Evolutionary conservation across 805 yeast genomes (phyloP).

Genomic region (Metschnikowia dekortorum): DNA sequence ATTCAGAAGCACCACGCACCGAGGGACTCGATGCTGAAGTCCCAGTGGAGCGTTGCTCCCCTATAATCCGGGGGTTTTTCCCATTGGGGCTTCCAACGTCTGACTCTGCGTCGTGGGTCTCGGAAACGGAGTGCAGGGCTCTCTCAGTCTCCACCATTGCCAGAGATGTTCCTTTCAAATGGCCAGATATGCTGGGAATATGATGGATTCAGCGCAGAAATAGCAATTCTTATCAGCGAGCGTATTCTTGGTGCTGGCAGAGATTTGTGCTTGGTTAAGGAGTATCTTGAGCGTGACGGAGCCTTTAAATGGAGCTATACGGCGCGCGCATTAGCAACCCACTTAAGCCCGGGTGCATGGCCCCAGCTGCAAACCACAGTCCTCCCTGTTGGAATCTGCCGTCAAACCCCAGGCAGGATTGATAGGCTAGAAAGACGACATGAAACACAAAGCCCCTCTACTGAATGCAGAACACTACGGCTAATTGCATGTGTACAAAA

Average conservation of each 20-base stretch:
- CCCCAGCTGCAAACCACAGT: neutral
- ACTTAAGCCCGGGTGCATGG: neutral
- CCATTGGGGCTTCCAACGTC: neutral
- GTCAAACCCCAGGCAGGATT: neutral
- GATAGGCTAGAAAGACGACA: no score
- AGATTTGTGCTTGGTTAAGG: neutral
- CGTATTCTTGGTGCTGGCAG: neutral
- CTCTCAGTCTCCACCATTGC: neutral
- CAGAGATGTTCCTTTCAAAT: neutral
- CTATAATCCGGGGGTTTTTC: neutral
- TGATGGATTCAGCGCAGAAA: no score
- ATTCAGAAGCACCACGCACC: slow-evolving; percentile 4
- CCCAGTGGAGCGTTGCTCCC: neutral
- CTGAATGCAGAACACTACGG: no score
- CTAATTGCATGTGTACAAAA: no score
- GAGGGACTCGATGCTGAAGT: neutral
- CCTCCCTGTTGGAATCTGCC: neutral
- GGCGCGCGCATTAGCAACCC: slow-evolving; percentile 3
- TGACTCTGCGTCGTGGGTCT: neutral
- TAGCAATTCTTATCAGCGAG: neutral
- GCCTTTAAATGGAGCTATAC: neutral
- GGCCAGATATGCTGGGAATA: neutral
- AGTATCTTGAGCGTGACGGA: neutral
- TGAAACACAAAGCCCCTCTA: no score
- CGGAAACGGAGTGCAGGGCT: neutral